phyloP scores from a whole-genome alignment of 371 early-diverging fungal genomes.

The Mucor lusitanicus region DNA sequence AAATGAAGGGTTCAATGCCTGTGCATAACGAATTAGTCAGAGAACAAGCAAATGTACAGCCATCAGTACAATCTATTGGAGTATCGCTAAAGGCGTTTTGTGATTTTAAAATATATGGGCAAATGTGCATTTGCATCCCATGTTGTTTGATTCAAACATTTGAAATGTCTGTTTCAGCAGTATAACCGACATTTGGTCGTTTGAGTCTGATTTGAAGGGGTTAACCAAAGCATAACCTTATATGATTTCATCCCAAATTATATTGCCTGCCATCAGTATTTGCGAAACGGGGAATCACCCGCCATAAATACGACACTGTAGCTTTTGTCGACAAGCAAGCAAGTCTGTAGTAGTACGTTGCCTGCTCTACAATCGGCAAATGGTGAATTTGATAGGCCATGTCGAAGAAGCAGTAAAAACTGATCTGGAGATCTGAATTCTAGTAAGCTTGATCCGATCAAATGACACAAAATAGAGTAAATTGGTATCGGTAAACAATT shows the following conservation, averaged over 20 bases:
- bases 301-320: too few relatives aligned
- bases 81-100: background rate
- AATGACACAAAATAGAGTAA: background rate
- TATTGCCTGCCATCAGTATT: too few relatives aligned
- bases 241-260: too few relatives aligned
- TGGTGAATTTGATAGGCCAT: background rate
- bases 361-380: background rate
- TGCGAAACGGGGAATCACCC: too few relatives aligned
- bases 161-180: too few relatives aligned
- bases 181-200: background rate
- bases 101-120: background rate
- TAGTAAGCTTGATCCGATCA: background rate
- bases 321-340: too few relatives aligned
- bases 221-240: too few relatives aligned
- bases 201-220: background rate
- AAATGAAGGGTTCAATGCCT: background rate
- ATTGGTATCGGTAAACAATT: background rate
- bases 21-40: background rate
- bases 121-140: background rate
- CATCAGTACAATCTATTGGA: background rate
- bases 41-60: background rate
- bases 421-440: background rate
- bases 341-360: too few relatives aligned
- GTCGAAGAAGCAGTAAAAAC: background rate
- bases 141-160: background rate